Percentiles rank a stretch among this genome's conserved stretches.
These are phyloP conservation scores for Paramecium caudatum DNA, from an alignment of 73 alveolate species.

Conservation along the genomic window DNA sequence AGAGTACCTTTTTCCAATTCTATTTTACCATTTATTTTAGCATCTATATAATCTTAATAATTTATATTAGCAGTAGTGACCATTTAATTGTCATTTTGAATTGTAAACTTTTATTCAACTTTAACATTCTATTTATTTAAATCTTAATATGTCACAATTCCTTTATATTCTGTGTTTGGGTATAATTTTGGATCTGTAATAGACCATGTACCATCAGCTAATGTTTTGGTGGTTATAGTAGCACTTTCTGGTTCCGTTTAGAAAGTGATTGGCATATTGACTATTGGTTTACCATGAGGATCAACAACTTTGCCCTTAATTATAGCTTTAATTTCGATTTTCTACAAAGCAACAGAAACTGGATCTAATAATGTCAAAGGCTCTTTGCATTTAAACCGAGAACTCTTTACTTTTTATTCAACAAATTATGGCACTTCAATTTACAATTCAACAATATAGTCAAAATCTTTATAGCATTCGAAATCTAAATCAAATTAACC, in stretches of 20 bases:
- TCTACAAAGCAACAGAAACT: neutral
- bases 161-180: constrained; percentile 53
- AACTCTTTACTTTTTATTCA: neutral
- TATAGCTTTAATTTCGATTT: neutral
- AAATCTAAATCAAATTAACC: constrained; percentile 1
- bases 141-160: neutral
- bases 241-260: neutral
- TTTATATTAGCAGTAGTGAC: neutral
- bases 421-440: constrained; percentile 33
- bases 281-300: constrained; percentile 36
- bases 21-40: neutral
- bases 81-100: constrained; percentile 17
- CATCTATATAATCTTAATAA: constrained; percentile 4
- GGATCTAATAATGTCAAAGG: neutral
- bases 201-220: constrained; percentile 53
- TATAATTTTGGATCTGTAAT: neutral
- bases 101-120: constrained; percentile 9
- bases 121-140: neutral
- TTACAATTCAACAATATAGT: neutral
- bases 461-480: constrained; percentile 36
- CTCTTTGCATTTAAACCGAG: neutral
- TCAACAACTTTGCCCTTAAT: neutral
- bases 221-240: neutral
- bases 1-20: constrained; percentile 13
- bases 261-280: neutral